Percentiles rank a stretch among this genome's conserved stretches.
Evolutionary conservation across 2,329 filamentous ascomycete genomes (phyloP).

Genomic region (Drechslerella coelobrocha): DNA sequence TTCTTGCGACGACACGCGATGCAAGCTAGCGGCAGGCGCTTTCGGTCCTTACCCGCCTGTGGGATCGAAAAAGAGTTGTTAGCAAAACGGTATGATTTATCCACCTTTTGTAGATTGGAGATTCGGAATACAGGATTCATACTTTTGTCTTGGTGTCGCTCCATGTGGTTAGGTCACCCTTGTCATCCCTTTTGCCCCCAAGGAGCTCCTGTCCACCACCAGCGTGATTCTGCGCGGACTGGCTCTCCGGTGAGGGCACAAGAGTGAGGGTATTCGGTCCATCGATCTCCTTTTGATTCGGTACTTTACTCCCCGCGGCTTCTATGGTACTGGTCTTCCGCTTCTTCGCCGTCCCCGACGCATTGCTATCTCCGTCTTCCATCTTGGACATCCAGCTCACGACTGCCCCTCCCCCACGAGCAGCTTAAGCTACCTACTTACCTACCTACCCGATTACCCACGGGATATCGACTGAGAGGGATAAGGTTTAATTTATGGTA

Average conservation of each 20-base stretch:
- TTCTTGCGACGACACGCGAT: slow-evolving; percentile 97
- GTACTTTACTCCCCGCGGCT: slow-evolving; percentile 15
- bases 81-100: slow-evolving; percentile 25
- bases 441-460: neutral
- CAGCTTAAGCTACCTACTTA: too few species aligned
- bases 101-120: slow-evolving; percentile 1
- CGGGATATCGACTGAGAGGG: slow-evolving; percentile 21
- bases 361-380: slow-evolving; percentile 37
- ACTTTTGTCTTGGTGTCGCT: slow-evolving; percentile 81
- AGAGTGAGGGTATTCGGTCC: slow-evolving; percentile 3
- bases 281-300: slow-evolving; percentile 20
- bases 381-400: slow-evolving; percentile 32
- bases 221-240: neutral
- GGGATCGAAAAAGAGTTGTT: slow-evolving; percentile 8
- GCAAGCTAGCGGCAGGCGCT: slow-evolving; percentile 88
- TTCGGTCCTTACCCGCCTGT: slow-evolving; percentile 87
- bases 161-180: slow-evolving; percentile 72
- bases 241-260: neutral
- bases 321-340: slow-evolving; percentile 17
- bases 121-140: slow-evolving; percentile 14
- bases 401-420: neutral
- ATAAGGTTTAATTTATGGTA: slow-evolving; percentile 33
- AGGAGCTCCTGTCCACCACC: too few species aligned
- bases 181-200: slow-evolving; percentile 59
- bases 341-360: slow-evolving; percentile 24